Evolutionary conservation across 2,329 filamentous ascomycete genomes (phyloP), one percentile per base, ranked within the genome.

Genomic region (Diaporthe sp.): DNA sequence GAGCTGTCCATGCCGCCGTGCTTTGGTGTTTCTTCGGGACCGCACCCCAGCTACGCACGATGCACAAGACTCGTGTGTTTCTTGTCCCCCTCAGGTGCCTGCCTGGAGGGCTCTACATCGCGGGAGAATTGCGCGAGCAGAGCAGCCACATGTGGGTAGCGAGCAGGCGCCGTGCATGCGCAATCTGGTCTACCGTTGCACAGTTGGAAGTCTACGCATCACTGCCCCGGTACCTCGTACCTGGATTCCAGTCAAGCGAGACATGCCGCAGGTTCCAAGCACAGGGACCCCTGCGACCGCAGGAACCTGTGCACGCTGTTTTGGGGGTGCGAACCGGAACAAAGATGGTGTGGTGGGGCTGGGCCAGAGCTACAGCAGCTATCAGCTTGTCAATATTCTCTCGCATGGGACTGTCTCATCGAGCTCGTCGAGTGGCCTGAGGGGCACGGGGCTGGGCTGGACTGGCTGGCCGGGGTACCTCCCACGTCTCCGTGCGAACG

Each of bases 341-440:
- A 42, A 31, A 69, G 65, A 31, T 67, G 65, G 65, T 69, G 49
- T 69, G 49, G 65, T 69, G 65, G 46, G 65, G 65, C 46, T 25
- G 31, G 65, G 49, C 49, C 37, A 53, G 31, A 55, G 65, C 34
- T 69, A 28, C 49, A 42, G 49, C 65, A 69, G 46, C 62, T 65
- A 46, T n/a, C 62, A 53, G 15, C 34, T 55, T 69, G 31, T 69
- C 31, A 55, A 42, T 13, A 7, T 28, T 28, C n/a, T 55, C 65
- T 31, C 49, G 49, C 65, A 69, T 69, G 65, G 65, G 65, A 68
- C 46, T 39, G 65, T 68, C 65, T 68, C 65, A 53, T 68, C 65
- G 22, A 68, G 65, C 46, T 51, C 28, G 15, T 37, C 44, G 62
- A 65, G 42, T 42, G 62, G 62, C 19, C 62, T 34, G 58, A 61